Percentiles rank a stretch among this genome's conserved stretches.
These are phyloP conservation scores for Candolleomyces eurysporus DNA, from an alignment of 768 basidiomycete species.

Conservation along the genomic window DNA sequence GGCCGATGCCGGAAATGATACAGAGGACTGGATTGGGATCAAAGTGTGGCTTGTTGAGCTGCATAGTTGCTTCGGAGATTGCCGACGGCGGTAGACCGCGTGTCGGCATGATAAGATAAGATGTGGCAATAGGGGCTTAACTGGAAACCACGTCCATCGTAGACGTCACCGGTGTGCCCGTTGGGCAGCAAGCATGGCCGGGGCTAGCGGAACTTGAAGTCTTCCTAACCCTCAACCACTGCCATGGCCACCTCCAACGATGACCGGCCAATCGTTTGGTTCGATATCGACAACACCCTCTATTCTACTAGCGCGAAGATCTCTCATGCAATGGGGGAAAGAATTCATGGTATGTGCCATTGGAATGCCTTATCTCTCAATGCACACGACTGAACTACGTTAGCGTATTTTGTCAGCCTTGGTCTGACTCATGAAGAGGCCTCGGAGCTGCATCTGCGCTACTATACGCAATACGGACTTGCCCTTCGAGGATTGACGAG, in stretches of 20 bases:
- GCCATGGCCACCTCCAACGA: slow-evolving; percentile 30
- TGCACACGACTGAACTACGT: not conserved
- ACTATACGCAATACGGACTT: slow-evolving; percentile 81
- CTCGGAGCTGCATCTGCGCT: slow-evolving; percentile 62
- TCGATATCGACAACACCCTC: slow-evolving; percentile 88
- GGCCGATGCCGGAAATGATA: slow-evolving; percentile 44
- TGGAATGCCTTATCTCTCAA: not conserved
- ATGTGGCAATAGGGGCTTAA: slow-evolving; percentile 10
- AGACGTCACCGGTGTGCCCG: not conserved
- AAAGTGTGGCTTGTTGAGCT: slow-evolving; percentile 43
- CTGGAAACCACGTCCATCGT: not conserved
- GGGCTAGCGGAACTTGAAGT: not conserved
- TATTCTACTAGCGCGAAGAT: slow-evolving; percentile 78
- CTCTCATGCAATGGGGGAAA: slow-evolving; percentile 73
- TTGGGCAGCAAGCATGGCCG: not conserved
- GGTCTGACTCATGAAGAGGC: slow-evolving; percentile 71
- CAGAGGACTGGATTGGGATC: slow-evolving; percentile 26
- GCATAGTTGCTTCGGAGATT: slow-evolving; percentile 40
- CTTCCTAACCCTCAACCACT: not conserved
- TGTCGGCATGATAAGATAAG: slow-evolving; percentile 23
- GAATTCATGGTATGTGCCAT: slow-evolving; percentile 62
- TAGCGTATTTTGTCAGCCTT: slow-evolving; percentile 74
- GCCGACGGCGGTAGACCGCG: slow-evolving; percentile 20
- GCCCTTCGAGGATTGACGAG: slow-evolving; percentile 74
- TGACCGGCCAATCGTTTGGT: slow-evolving; percentile 65